Evolutionary conservation across 2,329 filamentous ascomycete species (phyloP).

Genomic region (Didymellaceae sp.): DNA sequence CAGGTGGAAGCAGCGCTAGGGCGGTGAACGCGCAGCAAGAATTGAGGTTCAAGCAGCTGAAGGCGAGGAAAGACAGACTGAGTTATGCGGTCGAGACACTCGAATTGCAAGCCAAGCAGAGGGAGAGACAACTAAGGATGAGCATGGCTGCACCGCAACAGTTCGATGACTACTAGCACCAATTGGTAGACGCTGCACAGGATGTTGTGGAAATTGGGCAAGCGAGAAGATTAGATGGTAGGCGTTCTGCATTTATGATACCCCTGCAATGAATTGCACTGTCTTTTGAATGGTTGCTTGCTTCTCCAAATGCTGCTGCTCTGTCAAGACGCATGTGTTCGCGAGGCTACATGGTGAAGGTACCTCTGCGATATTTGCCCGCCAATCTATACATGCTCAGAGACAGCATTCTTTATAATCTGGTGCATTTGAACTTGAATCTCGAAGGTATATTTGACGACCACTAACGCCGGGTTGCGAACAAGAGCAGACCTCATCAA

Average conservation of each 20-base stretch:
- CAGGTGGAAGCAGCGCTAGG: constrained; percentile 38
- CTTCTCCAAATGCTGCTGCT: not conserved
- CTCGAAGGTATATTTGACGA: not conserved
- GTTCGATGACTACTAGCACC: constrained; percentile 40
- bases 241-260: constrained; percentile 43
- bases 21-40: constrained; percentile 57
- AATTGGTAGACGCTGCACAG: not conserved
- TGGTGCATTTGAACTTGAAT: too few relatives aligned
- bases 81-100: constrained; percentile 86
- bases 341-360: too few relatives aligned
- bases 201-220: not conserved
- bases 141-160: constrained; percentile 67
- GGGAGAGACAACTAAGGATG: constrained; percentile 73
- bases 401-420: too few relatives aligned
- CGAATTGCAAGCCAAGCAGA: constrained; percentile 83
- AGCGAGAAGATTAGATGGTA: not conserved
- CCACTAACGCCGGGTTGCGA: too few relatives aligned
- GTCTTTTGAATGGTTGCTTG: not conserved
- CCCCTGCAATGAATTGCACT: constrained; percentile 19
- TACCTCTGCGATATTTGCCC: too few relatives aligned
- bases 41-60: constrained; percentile 69
- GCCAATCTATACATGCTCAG: too few relatives aligned
- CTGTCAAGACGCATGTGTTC: not conserved
- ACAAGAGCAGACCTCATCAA: not conserved
- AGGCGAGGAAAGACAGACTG: constrained; percentile 82